A percentile compares a stretch with the other conserved stretches of the same genome.
phyloP scores from a whole-genome alignment of 2,329 filamentous ascomycete species.

The Raffaelea arxii region DNA sequence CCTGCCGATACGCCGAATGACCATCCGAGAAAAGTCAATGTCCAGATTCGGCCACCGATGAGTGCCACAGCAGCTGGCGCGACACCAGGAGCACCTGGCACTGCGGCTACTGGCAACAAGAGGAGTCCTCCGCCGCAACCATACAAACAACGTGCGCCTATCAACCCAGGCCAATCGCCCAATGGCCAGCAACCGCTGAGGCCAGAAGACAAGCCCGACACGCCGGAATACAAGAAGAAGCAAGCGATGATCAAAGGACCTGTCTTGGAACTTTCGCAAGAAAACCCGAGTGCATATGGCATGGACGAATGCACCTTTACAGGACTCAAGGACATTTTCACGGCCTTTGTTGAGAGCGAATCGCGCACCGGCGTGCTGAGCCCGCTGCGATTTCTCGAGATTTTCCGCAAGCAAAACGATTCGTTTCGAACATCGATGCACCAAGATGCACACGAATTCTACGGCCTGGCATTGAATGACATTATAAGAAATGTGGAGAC shows the following conservation, averaged over 20 bases:
- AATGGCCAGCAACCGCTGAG: slow-evolving; percentile 47
- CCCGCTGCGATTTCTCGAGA: slow-evolving; percentile 86
- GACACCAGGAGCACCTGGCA: slow-evolving; percentile 16
- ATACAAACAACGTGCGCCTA: slow-evolving; percentile 43
- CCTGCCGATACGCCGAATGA: slow-evolving; percentile 61
- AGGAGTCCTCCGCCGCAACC: slow-evolving; percentile 47
- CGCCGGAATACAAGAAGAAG: slow-evolving; percentile 97
- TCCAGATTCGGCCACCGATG: slow-evolving; percentile 50
- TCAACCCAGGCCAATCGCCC: slow-evolving; percentile 40
- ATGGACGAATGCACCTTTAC: slow-evolving; percentile 96
- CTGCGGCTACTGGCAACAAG: slow-evolving; percentile 22
- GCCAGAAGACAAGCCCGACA: slow-evolving; percentile 88
- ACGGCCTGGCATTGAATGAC: slow-evolving; percentile 90
- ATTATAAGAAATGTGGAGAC: slow-evolving; percentile 91
- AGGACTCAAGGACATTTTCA: slow-evolving; percentile 90
- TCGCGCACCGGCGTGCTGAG: slow-evolving; percentile 84
- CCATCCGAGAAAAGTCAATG: slow-evolving; percentile 42
- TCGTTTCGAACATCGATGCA: slow-evolving; percentile 97
- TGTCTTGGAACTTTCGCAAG: slow-evolving; percentile 72
- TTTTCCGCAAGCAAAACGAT: slow-evolving; percentile 88
- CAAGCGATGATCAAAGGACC: slow-evolving; percentile 82
- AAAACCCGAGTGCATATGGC: slow-evolving; percentile 70
- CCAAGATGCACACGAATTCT: slow-evolving; percentile 95
- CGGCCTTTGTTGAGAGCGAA: slow-evolving; percentile 71
- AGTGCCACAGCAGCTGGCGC: slow-evolving; percentile 26